Conservation (phyloP, 495 filamentous ascomycete species). For the Aspergillus incahuasiensis region DNA sequence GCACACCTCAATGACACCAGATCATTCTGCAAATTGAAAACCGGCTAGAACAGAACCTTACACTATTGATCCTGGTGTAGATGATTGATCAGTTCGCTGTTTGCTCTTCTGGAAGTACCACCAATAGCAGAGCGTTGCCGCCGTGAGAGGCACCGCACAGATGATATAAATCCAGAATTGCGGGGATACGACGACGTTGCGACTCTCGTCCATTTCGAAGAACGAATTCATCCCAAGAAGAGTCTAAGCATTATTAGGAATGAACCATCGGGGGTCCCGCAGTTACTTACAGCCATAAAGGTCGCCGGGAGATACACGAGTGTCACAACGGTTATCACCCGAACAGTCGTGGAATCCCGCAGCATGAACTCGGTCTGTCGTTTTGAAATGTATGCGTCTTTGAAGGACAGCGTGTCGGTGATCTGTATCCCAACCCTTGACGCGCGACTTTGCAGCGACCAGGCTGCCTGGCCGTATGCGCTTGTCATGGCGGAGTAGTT, state of each 20-base stretch:
- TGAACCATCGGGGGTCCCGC: background rate
- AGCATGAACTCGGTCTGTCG: conserved; percentile 37
- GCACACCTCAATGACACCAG: background rate
- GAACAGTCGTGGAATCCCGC: conserved; percentile 29
- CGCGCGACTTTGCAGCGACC: conserved; percentile 27
- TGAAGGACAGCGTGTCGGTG: conserved; percentile 33
- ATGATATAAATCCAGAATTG: conserved; percentile 38
- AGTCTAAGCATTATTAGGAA: conserved; percentile 15
- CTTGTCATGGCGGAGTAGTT: conserved; percentile 14
- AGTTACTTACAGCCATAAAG: conserved; percentile 39
- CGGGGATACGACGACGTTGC: conserved; percentile 20
- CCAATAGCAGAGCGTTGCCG: conserved; percentile 26
- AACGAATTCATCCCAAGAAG: conserved; percentile 38
- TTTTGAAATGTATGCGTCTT: conserved; percentile 32
- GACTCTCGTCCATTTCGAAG: conserved; percentile 26
- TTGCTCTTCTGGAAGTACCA: conserved; percentile 13
- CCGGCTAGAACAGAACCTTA: background rate
- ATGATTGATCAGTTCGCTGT: background rate
- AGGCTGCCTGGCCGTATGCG: conserved; percentile 25
- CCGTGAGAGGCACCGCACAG: conserved; percentile 23
- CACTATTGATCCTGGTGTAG: background rate
- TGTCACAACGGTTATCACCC: conserved; percentile 39
- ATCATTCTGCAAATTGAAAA: background rate
- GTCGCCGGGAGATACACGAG: conserved; percentile 42
- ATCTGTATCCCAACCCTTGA: conserved; percentile 31